A percentile compares a stretch with the other conserved stretches of the same genome.
phyloP scores from a whole-genome alignment of 306 rosid genomes.

The apple (Malus domestica) region DNA sequence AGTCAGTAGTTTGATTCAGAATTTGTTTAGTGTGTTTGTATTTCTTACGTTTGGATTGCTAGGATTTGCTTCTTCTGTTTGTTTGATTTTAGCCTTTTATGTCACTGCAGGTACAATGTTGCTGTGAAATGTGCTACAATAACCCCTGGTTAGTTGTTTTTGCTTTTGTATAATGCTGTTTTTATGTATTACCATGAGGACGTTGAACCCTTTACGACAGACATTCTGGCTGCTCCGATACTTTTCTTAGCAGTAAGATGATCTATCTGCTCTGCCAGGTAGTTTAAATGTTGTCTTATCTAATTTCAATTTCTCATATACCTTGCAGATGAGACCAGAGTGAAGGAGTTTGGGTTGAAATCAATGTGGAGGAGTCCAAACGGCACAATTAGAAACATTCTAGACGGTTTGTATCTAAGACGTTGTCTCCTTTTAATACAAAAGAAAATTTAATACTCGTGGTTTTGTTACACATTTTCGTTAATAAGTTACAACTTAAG shows the following conservation, averaged over 20 bases:
- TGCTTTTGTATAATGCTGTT: constrained; percentile 12
- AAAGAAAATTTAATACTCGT: neutral
- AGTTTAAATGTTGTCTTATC: neutral
- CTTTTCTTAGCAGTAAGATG: neutral
- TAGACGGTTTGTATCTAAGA: constrained; percentile 54
- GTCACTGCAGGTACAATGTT: constrained; percentile 67
- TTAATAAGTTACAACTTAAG: neutral
- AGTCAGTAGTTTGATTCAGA: constrained; percentile 34
- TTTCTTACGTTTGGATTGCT: neutral
- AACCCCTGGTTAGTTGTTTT: constrained; percentile 70
- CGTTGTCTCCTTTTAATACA: neutral
- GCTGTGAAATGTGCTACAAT: constrained; percentile 97
- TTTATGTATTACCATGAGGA: neutral
- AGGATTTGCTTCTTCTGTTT: neutral
- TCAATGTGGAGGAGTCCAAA: constrained; percentile 99
- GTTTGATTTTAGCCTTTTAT: constrained; percentile 12
- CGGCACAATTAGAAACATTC: constrained; percentile 90
- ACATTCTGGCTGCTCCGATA: neutral
- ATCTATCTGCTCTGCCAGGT: neutral
- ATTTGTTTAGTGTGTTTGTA: neutral
- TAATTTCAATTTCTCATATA: constrained; percentile 8
- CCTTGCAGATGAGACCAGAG: constrained; percentile 80
- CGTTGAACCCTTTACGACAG: neutral
- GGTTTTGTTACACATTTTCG: neutral
- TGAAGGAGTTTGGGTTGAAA: constrained; percentile 90